Evolutionary conservation across 768 basidiomycete genomes (phyloP).

Genomic region (Boletus rubroflammeus): DNA sequence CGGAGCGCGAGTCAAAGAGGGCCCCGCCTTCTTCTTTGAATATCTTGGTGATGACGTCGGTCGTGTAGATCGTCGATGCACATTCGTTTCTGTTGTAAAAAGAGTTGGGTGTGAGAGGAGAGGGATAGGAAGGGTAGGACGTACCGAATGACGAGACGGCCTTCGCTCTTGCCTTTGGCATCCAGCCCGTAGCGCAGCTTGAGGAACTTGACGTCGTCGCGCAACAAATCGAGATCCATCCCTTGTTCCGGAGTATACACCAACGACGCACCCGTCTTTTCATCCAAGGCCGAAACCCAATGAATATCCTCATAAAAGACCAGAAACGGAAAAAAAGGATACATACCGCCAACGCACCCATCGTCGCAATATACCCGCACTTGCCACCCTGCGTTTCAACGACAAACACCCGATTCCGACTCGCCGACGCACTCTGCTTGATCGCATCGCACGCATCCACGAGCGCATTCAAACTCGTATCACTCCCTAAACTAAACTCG

Average conservation of each 20-base stretch:
- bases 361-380: slow-evolving; percentile 92
- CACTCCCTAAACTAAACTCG: slow-evolving; percentile 91
- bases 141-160: slow-evolving; percentile 87
- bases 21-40: slow-evolving; percentile 90
- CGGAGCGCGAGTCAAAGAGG: slow-evolving; percentile 91
- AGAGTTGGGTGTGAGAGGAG: background rate
- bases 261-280: slow-evolving; percentile 82
- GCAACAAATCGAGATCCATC: slow-evolving; percentile 76
- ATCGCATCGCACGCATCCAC: slow-evolving; percentile 98
- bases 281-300: no score
- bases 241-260: slow-evolving; percentile 94
- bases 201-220: slow-evolving; percentile 84
- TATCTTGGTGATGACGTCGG: slow-evolving; percentile 89
- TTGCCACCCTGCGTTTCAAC: slow-evolving; percentile 98
- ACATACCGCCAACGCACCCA: slow-evolving; percentile 93
- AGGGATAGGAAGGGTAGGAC: slow-evolving; percentile 21
- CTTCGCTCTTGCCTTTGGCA: slow-evolving; percentile 85
- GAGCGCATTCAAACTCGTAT: slow-evolving; percentile 96
- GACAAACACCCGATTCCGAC: slow-evolving; percentile 93
- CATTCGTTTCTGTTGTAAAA: slow-evolving; percentile 65
- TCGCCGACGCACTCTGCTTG: slow-evolving; percentile 97
- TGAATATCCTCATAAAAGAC: background rate
- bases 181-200: slow-evolving; percentile 83
- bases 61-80: slow-evolving; percentile 85
- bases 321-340: background rate